phyloP scores from a whole-genome alignment of 352 stramenopile species.

The Hyaloperonospora arabidopsidis region DNA sequence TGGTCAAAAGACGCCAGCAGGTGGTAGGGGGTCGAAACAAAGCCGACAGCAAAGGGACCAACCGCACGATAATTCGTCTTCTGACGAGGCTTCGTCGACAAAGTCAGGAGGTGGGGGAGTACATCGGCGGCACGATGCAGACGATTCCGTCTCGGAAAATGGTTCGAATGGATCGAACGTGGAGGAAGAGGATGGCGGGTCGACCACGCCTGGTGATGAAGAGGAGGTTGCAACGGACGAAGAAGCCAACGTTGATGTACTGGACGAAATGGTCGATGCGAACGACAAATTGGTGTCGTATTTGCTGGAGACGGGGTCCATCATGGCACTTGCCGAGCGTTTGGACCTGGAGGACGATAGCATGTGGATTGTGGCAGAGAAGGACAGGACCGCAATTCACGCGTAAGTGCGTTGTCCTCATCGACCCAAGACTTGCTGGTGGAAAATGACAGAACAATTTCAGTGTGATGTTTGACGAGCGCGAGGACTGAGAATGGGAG shows the following conservation, averaged over 20 bases:
- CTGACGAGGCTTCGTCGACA: slow-evolving; percentile 39
- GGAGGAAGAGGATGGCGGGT: slow-evolving; percentile 34
- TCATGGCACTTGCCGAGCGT: slow-evolving; percentile 76
- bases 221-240: slow-evolving; percentile 28
- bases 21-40: slow-evolving; percentile 29
- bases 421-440: slow-evolving; percentile 1
- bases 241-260: slow-evolving; percentile 47
- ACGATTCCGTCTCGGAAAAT: slow-evolving; percentile 55
- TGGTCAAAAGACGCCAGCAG: slow-evolving; percentile 28
- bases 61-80: slow-evolving; percentile 50
- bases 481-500: slow-evolving; percentile 6
- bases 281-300: slow-evolving; percentile 84
- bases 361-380: slow-evolving; percentile 75
- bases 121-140: slow-evolving; percentile 39
- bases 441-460: slow-evolving; percentile 12
- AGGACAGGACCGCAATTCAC: slow-evolving; percentile 80
- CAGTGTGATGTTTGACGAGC: slow-evolving; percentile 9
- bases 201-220: slow-evolving; percentile 27
- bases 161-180: slow-evolving; percentile 42
- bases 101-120: slow-evolving; percentile 21
- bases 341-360: slow-evolving; percentile 81
- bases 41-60: slow-evolving; percentile 31
- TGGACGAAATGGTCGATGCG: slow-evolving; percentile 78
- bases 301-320: slow-evolving; percentile 75
- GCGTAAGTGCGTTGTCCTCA: slow-evolving; percentile 27